Base-by-base conservation (phyloP, 306 rosid genomes). In the Aeschynomene evenia region DNA sequence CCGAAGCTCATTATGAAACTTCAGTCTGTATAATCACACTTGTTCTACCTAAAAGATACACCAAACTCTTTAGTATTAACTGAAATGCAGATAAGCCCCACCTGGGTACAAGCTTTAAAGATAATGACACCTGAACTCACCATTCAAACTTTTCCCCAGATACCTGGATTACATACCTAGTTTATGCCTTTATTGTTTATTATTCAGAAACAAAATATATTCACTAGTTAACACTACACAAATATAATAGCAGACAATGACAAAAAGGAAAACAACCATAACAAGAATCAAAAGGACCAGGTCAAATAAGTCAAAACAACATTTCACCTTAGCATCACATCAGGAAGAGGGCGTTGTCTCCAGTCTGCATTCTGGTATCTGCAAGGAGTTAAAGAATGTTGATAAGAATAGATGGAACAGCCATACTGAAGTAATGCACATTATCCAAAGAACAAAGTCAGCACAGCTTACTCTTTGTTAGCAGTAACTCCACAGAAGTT, bases 281-380 rank as follows among this genome's bases (percentile, higher is more conserved):
- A 43, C 71, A 46, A 58, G 61, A 68, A 56, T 51, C 56, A 40
- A 63, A 37, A 29, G 26, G 65, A 74, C 54, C 34, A 55, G 36
- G 7, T 54, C 9, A 24, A 65, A 24, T 46, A 63, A 68, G 64
- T 55, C 29, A 66, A 74, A 69, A 65, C 50, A 57, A 26, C 58
- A 42, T 50, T 31, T 70, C 81, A 91, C 99, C 91, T 94, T 54
- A 88, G 26, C 99, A 94, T 94, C 81, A 87, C 99, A 75, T 84
- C 88, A 26, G 99, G 91, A 66, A 94, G 99, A 54, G 99, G 97
- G 39, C 97, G 96, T 53, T 87, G 63, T 83, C 99, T 91, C 99
- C 99, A 94, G 76, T 94, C 99, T 58, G 97, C 97, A 80, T 83
- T 94, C 81, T 94, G 99, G 85, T 94, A 94, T 78, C 99, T 94